Conservation (phyloP, 805 yeast genomes). For the Candida dendrica region DNA sequence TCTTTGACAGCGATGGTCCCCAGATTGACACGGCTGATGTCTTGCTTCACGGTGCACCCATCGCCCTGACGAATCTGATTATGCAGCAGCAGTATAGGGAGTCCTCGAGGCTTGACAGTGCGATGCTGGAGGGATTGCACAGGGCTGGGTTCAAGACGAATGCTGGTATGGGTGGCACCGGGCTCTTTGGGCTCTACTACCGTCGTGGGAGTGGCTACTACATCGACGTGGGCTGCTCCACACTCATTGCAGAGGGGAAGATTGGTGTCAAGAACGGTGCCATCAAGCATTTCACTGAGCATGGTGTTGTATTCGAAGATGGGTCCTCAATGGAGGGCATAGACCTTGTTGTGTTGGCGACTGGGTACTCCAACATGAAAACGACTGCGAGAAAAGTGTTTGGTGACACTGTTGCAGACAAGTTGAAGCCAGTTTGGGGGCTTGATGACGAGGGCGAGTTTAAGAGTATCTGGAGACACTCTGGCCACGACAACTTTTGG, state of each 20-base stretch:
- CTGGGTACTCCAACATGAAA: constrained; percentile 36
- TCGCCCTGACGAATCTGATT: constrained; percentile 25
- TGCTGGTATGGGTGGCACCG: constrained; percentile 36
- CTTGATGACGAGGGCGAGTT: constrained; percentile 37
- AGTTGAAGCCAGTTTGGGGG: constrained; percentile 34
- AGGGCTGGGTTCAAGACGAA: constrained; percentile 33
- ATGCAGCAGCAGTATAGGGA: constrained; percentile 32
- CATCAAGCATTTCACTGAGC: constrained; percentile 28
- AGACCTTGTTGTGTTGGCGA: constrained; percentile 36
- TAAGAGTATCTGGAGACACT: constrained; percentile 29
- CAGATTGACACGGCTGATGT: no score
- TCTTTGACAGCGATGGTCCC: no score
- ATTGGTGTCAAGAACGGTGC: constrained; percentile 30
- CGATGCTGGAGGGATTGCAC: constrained; percentile 24
- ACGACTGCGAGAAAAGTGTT: constrained; percentile 32
- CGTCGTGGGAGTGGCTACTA: constrained; percentile 41
- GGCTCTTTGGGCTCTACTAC: constrained; percentile 31
- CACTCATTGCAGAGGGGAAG: constrained; percentile 30
- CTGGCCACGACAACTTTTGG: constrained; percentile 34
- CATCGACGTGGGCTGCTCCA: constrained; percentile 38
- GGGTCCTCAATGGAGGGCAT: constrained; percentile 27
- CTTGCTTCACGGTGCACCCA: constrained; percentile 28
- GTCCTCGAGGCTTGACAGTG: constrained; percentile 26
- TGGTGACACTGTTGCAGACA: constrained; percentile 29
- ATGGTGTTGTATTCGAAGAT: constrained; percentile 32